Conservation (phyloP, 768 basidiomycete genomes). For the Pleurotus sapidus region DNA sequence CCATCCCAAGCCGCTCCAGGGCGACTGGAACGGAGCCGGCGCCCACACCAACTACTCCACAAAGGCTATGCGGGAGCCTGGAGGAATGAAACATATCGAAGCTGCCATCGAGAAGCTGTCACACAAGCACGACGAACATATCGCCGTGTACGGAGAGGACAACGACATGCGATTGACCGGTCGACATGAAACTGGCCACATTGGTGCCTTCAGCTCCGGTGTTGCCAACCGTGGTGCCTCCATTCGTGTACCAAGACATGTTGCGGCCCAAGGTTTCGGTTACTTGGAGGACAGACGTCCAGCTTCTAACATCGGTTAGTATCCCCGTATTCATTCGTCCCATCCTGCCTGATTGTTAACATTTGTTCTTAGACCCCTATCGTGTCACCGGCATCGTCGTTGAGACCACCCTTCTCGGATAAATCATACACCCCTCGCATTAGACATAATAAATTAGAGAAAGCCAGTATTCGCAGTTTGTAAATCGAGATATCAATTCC, state of each 20-base stretch:
- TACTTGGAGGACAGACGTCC: constrained; percentile 97
- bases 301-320: constrained; percentile 93
- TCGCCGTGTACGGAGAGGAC: constrained; percentile 96
- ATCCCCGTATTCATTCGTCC: background rate
- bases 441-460: background rate
- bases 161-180: constrained; percentile 96
- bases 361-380: constrained; percentile 71
- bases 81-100: constrained; percentile 91
- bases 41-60: constrained; percentile 99
- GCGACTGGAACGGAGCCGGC: constrained; percentile 99
- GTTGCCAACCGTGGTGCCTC: constrained; percentile 98
- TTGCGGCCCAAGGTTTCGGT: constrained; percentile 88
- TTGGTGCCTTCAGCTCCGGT: constrained; percentile 86
- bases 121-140: constrained; percentile 91
- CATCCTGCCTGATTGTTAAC: background rate
- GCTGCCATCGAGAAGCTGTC: constrained; percentile 91
- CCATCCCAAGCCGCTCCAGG: constrained; percentile 97
- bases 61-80: constrained; percentile 88
- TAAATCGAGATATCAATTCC: background rate
- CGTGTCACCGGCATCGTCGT: constrained; percentile 88
- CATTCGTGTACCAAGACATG: constrained; percentile 93
- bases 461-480: constrained; percentile 7
- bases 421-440: background rate
- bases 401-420: constrained; percentile 75
- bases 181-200: constrained; percentile 96